phyloP scores from a whole-genome alignment of 2,329 filamentous ascomycete species.

The Fusarium illudens region DNA sequence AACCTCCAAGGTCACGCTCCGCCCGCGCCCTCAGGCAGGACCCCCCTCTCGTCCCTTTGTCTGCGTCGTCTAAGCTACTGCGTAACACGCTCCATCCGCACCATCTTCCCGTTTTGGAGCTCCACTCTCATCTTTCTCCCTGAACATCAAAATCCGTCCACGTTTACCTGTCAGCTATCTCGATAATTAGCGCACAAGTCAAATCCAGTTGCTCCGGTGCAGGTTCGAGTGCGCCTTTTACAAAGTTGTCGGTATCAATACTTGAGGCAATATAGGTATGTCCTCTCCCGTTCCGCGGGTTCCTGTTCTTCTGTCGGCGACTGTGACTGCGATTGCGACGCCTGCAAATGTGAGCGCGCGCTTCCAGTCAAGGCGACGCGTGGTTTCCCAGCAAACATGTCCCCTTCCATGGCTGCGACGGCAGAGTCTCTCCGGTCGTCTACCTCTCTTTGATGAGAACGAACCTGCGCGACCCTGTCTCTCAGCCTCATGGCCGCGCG shows the following conservation, averaged over 20 bases:
- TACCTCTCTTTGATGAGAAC: neutral
- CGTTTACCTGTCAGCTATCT: constrained; percentile 22
- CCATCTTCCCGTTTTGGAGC: constrained; percentile 17
- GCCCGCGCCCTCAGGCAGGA: constrained; percentile 24
- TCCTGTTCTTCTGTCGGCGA: constrained; percentile 1
- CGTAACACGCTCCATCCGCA: constrained; percentile 10
- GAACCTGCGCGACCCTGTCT: neutral
- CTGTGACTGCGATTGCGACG: neutral
- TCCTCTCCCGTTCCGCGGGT: constrained; percentile 9
- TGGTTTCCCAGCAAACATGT: constrained; percentile 14
- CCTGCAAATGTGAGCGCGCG: constrained; percentile 23
- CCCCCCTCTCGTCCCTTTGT: constrained; percentile 32
- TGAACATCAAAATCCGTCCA: constrained; percentile 23
- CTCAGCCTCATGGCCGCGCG: neutral
- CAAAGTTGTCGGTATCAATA: constrained; percentile 2
- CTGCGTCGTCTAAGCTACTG: constrained; percentile 26
- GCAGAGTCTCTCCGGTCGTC: neutral
- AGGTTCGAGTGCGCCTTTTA: constrained; percentile 5
- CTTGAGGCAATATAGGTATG: constrained; percentile 24
- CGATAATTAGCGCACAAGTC: constrained; percentile 34
- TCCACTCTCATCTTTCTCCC: constrained; percentile 31
- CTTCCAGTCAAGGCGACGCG: constrained; percentile 19
- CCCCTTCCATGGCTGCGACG: neutral
- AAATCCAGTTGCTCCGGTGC: constrained; percentile 12
- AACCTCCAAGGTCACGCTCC: constrained; percentile 40